phyloP scores from a whole-genome alignment of 208 protist species.

The Trypanosoma mega region DNA sequence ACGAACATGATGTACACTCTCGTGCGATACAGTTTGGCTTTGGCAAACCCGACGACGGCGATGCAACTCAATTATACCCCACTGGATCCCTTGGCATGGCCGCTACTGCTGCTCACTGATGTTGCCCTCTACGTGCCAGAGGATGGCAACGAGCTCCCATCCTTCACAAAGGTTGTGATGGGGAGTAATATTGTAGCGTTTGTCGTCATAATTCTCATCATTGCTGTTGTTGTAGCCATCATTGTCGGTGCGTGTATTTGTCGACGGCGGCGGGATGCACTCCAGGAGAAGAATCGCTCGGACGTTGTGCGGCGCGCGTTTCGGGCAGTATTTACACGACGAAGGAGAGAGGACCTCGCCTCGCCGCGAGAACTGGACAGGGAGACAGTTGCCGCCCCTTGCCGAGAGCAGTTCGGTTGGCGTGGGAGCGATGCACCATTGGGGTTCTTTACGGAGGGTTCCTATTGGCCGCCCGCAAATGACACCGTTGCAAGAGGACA shows the following conservation, averaged over 20 bases:
- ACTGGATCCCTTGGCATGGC: background rate
- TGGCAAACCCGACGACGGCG: background rate
- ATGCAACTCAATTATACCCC: slow-evolving; percentile 1
- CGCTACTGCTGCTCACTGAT: slow-evolving; percentile 1
- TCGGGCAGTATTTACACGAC: background rate
- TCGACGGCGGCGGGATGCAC: background rate
- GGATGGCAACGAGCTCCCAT: background rate
- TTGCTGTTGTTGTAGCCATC: slow-evolving; percentile 5
- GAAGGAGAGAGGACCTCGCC: too few species aligned
- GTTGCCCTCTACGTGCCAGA: slow-evolving; percentile 7
- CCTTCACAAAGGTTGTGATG: background rate
- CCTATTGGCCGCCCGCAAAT: too few species aligned
- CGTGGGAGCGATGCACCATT: too few species aligned
- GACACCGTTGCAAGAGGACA: background rate
- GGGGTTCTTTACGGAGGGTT: too few species aligned
- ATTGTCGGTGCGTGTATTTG: slow-evolving; percentile 15
- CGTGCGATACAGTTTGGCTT: slow-evolving; percentile 13
- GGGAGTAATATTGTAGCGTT: background rate
- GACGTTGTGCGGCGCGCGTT: slow-evolving; percentile 12
- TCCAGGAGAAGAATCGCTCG: slow-evolving; percentile 6
- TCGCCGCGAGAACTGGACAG: too few species aligned
- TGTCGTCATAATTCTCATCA: slow-evolving; percentile 2
- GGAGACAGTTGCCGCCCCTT: too few species aligned
- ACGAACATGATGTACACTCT: background rate
- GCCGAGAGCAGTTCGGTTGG: too few species aligned